Conservation (phyloP, 176 grass and related monocot species). For the Hordeum marinum region DNA sequence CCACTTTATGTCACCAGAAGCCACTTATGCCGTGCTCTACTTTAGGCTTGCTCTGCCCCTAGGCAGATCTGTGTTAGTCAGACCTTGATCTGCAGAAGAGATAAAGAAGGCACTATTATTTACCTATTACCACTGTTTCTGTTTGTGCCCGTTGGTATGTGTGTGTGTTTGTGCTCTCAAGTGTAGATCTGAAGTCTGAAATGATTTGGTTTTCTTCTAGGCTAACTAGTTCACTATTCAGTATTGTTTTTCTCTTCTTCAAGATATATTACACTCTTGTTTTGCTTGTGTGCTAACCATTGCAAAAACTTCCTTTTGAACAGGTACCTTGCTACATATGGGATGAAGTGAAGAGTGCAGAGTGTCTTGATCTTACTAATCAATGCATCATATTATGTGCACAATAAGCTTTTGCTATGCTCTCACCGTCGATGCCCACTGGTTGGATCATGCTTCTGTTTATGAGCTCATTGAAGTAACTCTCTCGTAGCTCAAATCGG, state of each 20-base stretch:
- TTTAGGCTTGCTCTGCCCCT: too few species aligned
- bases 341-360: background rate
- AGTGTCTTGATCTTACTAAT: background rate
- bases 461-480: background rate
- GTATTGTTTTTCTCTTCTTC: background rate
- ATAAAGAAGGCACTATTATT: too few species aligned
- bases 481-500: background rate
- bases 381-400: background rate
- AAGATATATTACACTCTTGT: background rate
- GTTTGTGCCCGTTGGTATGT: too few species aligned
- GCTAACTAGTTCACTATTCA: background rate
- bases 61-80: too few species aligned
- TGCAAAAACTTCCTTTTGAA: background rate
- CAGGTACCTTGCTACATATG: background rate
- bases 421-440: background rate
- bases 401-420: background rate
- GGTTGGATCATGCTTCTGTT: conserved; percentile 1
- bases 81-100: too few species aligned
- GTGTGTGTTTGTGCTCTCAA: too few species aligned
- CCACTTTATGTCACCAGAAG: background rate
- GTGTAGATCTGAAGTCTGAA: background rate
- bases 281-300: background rate
- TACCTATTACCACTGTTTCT: too few species aligned
- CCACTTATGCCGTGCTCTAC: too few species aligned
- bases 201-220: background rate